A percentile compares a stretch with the other conserved stretches of the same genome.
phyloP scores from a whole-genome alignment of 805 yeast genomes.

The Ogataea henricii region DNA sequence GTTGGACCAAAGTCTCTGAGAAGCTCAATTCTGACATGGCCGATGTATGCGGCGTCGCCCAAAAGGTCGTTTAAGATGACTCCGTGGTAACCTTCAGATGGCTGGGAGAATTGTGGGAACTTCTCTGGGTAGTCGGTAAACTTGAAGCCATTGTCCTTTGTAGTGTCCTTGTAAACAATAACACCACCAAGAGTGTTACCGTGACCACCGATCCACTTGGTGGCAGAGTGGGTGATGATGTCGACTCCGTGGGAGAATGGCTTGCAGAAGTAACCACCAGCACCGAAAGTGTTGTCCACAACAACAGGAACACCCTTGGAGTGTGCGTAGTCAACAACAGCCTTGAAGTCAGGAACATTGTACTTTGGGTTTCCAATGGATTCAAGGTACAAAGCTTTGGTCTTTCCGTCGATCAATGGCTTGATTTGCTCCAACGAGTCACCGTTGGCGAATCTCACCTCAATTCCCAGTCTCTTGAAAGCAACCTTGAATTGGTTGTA shows the following conservation, averaged over 20 bases:
- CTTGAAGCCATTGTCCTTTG: constrained; percentile 89
- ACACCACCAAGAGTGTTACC: constrained; percentile 95
- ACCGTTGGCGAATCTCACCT: constrained; percentile 81
- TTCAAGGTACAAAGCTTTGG: constrained; percentile 89
- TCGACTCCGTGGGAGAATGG: constrained; percentile 92
- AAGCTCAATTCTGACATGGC: constrained; percentile 78
- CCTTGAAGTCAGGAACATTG: constrained; percentile 88
- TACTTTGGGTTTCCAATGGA: constrained; percentile 92
- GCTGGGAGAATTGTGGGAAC: constrained; percentile 89
- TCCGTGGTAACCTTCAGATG: constrained; percentile 94
- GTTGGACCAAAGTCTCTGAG: constrained; percentile 92
- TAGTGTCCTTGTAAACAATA: constrained; percentile 47
- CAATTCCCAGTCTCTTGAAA: constrained; percentile 81
- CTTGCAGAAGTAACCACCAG: constrained; percentile 85
- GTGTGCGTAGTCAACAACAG: constrained; percentile 74
- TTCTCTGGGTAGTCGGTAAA: constrained; percentile 83
- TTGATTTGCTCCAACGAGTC: constrained; percentile 73
- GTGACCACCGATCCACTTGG: constrained; percentile 98
- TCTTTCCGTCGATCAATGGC: constrained; percentile 72
- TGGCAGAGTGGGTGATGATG: constrained; percentile 89
- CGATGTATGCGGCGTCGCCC: constrained; percentile 77
- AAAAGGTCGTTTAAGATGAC: constrained; percentile 77
- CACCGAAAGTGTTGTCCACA: constrained; percentile 96
- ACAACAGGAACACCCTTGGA: constrained; percentile 86
- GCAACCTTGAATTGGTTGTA: constrained; percentile 93